Base-by-base conservation (phyloP, 805 yeast species). In the Saccharomycopsis fodiens region DNA sequence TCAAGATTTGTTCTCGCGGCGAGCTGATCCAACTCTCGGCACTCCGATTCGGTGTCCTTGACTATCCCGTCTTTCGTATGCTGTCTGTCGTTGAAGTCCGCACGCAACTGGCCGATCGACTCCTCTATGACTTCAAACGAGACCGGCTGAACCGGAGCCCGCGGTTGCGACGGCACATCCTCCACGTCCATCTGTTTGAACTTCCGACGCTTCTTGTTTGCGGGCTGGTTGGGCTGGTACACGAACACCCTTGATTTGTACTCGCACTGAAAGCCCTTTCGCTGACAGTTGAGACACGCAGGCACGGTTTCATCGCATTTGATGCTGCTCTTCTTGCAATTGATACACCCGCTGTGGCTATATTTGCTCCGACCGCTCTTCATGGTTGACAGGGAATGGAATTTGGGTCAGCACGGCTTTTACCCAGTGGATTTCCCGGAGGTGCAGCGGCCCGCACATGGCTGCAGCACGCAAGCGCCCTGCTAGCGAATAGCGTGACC, bases 271-370 rank as follows among this genome's bases (percentile, higher is more conserved):
- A 30, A 21, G 15, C 39, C 39, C 39, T 42, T 46, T 13, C 39
- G 17, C n/a, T 32, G 38, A 30, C 50, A 46, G 20, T 39, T 42
- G 17, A 34, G 25, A 32, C 50, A 46, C 8, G 16, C 23, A 1
- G 50, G 50, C 31, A 30, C 32, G 17, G 37, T 35, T 30, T 46
- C 50, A 30, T 46, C 50, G 34, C 50, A 46, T 35, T 46, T 46
- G 5, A 46, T 46, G 30, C 43, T 46, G 46, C 42, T 41, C 32
- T 42, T 46, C 35, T 46, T 46, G 48, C 50, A 46, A 10, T 46
- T 35, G 10, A 39, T 37, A 31, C 50, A 46, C 25, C 50, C 50
- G 27, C 43, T 46, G 35, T 46, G 50, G 37, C 42, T 36, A 39
- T 46, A 46, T 15, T 45, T 46, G 15, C 42, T 35, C 5, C n/a